Conservation (phyloP, 352 stramenopile species). For the Pythium utonaiense region DNA sequence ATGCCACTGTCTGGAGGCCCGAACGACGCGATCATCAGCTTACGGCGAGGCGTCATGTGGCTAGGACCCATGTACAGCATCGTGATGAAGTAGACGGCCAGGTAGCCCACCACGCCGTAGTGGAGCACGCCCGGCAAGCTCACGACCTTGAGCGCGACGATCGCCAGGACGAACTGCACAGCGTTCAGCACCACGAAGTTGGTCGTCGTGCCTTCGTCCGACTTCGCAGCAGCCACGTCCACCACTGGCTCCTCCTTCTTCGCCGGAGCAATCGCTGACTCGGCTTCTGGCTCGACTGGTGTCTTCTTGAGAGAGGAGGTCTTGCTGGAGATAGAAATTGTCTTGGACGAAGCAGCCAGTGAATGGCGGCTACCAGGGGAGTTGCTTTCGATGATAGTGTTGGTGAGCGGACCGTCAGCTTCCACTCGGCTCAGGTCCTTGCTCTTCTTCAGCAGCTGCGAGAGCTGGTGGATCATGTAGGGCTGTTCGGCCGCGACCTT, state of each 20-base stretch:
- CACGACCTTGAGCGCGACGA: slow-evolving; percentile 45
- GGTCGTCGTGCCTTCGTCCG: slow-evolving; percentile 27
- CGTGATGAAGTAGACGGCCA: slow-evolving; percentile 51
- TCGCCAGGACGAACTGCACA: slow-evolving; percentile 48
- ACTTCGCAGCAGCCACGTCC: slow-evolving; percentile 11
- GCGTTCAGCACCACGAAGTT: slow-evolving; percentile 40
- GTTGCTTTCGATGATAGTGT: slow-evolving; percentile 38
- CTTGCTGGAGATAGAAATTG: neutral
- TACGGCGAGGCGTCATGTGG: slow-evolving; percentile 51
- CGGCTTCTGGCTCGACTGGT: neutral
- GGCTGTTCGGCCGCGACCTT: slow-evolving; percentile 64
- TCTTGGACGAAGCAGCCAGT: neutral
- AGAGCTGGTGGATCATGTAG: slow-evolving; percentile 55
- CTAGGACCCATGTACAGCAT: slow-evolving; percentile 57
- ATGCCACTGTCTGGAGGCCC: slow-evolving; percentile 52
- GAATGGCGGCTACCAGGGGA: neutral
- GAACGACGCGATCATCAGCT: slow-evolving; percentile 73
- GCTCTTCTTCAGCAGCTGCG: slow-evolving; percentile 51
- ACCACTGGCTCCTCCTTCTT: neutral
- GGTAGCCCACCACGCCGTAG: slow-evolving; percentile 33
- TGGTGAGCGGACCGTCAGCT: slow-evolving; percentile 40
- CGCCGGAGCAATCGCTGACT: neutral
- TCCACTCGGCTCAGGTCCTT: slow-evolving; percentile 25
- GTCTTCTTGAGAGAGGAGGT: neutral
- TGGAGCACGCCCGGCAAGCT: slow-evolving; percentile 43